phyloP scores from a whole-genome alignment of 139 green algal genomes.

The Coelastrella sp. region DNA sequence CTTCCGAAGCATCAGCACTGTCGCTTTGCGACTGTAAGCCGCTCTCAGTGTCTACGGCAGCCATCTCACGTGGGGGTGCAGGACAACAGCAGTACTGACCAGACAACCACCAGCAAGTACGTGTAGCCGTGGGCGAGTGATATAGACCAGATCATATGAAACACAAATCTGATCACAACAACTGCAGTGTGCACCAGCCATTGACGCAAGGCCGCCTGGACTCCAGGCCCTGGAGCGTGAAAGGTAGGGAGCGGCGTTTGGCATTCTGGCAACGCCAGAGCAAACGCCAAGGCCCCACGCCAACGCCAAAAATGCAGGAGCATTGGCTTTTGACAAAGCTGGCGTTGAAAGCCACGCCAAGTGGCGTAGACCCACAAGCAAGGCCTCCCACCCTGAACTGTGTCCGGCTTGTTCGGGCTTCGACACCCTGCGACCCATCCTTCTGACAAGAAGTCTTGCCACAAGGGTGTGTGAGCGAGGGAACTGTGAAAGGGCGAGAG shows the following conservation, averaged over 20 bases:
- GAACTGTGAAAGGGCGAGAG: too few relatives aligned
- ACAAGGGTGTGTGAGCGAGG: too few relatives aligned
- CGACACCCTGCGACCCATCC: too few relatives aligned
- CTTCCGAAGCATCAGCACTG: background rate
- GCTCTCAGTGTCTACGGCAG: background rate
- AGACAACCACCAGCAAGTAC: background rate
- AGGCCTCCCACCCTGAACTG: too few relatives aligned
- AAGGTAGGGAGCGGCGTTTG: background rate
- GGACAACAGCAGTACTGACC: background rate
- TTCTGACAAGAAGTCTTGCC: too few relatives aligned
- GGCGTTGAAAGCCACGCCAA: background rate
- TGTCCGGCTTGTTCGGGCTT: too few relatives aligned
- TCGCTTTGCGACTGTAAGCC: background rate
- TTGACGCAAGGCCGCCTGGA: background rate
- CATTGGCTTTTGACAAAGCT: background rate
- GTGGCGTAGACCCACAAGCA: too few relatives aligned
- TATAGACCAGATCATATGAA: too few relatives aligned
- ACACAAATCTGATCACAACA: background rate
- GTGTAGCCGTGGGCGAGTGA: too few relatives aligned
- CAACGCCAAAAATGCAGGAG: background rate
- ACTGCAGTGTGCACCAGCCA: background rate
- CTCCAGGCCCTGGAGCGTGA: too few relatives aligned
- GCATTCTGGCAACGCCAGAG: background rate
- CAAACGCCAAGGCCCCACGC: background rate
- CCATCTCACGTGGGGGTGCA: background rate